Evolutionary conservation across 768 basidiomycete species (phyloP).

Genomic region (Lactarius hatsudake): DNA sequence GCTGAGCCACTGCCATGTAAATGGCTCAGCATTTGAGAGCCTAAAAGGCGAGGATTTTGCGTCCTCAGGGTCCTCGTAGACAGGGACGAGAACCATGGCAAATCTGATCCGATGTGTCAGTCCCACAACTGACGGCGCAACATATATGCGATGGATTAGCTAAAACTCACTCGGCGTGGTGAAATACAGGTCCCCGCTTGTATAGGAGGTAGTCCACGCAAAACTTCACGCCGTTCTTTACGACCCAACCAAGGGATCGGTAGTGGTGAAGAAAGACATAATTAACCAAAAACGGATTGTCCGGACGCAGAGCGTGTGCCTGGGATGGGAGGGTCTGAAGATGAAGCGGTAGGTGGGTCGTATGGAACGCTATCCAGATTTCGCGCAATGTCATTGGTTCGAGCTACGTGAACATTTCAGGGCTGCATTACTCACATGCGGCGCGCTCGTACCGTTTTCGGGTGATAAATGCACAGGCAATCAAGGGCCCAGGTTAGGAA

Average conservation of each 20-base stretch:
- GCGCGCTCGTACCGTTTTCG: conserved; percentile 55
- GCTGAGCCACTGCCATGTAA: conserved; percentile 94
- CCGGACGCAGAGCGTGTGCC: conserved; percentile 48
- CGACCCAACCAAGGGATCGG: conserved; percentile 94
- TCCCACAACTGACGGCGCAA: neutral
- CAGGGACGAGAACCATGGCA: conserved; percentile 84
- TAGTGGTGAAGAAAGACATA: conserved; percentile 95
- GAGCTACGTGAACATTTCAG: conserved; percentile 39
- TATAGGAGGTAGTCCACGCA: conserved; percentile 95
- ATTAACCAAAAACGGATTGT: conserved; percentile 90
- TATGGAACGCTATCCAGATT: conserved; percentile 66
- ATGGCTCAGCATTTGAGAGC: conserved; percentile 65
- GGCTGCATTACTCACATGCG: neutral
- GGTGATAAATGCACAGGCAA: conserved; percentile 69
- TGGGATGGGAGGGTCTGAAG: conserved; percentile 31
- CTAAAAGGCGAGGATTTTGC: conserved; percentile 58
- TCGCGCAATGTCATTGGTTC: conserved; percentile 52
- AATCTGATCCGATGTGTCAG: conserved; percentile 52
- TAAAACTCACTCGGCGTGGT: conserved; percentile 85
- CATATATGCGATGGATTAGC: conserved; percentile 15
- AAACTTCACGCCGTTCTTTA: conserved; percentile 95
- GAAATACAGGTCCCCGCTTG: conserved; percentile 90
- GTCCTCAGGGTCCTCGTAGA: conserved; percentile 82
- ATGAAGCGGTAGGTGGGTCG: conserved; percentile 43
- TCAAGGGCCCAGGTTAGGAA: conserved; percentile 84